Percentiles rank a stretch among this genome's conserved stretches.
phyloP scores from a whole-genome alignment of 345 rosid genomes.

The Cardiospermum halicacabum region DNA sequence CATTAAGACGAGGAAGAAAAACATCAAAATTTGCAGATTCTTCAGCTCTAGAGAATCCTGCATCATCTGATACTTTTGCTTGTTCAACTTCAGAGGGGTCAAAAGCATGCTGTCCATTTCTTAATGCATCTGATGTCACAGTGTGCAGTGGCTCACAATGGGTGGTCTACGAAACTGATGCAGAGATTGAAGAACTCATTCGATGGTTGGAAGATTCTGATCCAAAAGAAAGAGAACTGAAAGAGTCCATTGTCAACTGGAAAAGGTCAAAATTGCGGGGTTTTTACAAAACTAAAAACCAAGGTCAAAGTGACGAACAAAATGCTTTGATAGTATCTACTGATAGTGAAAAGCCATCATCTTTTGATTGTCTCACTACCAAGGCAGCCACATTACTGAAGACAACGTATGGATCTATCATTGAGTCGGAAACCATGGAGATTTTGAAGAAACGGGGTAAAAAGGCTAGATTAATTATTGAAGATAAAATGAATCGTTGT shows the following conservation, averaged over 20 bases:
- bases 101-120: constrained; percentile 52
- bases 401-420: constrained; percentile 60
- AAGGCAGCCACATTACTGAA: constrained; percentile 69
- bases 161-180: constrained; percentile 64
- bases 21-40: constrained; percentile 7
- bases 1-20: constrained; percentile 33
- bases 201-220: constrained; percentile 64
- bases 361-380: constrained; percentile 42
- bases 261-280: constrained; percentile 51
- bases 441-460: constrained; percentile 44
- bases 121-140: constrained; percentile 31
- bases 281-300: constrained; percentile 27
- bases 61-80: constrained; percentile 17
- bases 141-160: constrained; percentile 39
- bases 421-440: constrained; percentile 34
- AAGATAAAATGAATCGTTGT: constrained; percentile 63
- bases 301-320: constrained; percentile 27
- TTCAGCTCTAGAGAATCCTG: constrained; percentile 17
- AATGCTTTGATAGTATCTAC: constrained; percentile 15
- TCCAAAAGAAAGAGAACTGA: constrained; percentile 66
- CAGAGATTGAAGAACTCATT: constrained; percentile 64
- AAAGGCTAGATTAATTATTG: constrained; percentile 38
- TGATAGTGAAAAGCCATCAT: constrained; percentile 19
- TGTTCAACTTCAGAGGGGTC: constrained; percentile 41
- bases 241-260: constrained; percentile 64